Evolutionary conservation across 305 asterid species (phyloP).

Genomic region (Solanum hybrid): DNA sequence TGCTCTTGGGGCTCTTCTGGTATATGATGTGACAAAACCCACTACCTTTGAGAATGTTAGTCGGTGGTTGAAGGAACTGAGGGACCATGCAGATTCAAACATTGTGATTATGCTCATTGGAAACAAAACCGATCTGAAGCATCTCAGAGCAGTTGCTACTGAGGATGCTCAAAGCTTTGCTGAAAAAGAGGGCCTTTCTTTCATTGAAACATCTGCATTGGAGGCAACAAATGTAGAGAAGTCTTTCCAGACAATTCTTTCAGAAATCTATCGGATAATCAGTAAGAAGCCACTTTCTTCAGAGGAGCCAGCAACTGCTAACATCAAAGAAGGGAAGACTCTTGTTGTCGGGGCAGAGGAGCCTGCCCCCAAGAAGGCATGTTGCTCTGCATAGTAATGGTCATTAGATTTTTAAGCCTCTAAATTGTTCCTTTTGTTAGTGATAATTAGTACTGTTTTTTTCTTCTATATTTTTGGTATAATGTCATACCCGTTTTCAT

Average conservation of each 20-base stretch:
- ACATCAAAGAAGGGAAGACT: constrained; percentile 39
- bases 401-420: neutral
- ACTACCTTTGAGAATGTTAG: constrained; percentile 57
- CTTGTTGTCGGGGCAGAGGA: constrained; percentile 34
- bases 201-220: constrained; percentile 64
- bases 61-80: constrained; percentile 72
- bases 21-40: constrained; percentile 65
- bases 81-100: constrained; percentile 69
- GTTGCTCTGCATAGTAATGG: constrained; percentile 32
- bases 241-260: constrained; percentile 53
- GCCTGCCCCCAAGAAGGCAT: constrained; percentile 22
- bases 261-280: constrained; percentile 51
- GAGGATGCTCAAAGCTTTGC: constrained; percentile 71
- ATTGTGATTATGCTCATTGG: constrained; percentile 69
- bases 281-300: constrained; percentile 55
- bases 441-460: neutral
- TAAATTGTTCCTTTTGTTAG: neutral
- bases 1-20: constrained; percentile 73
- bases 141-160: constrained; percentile 60
- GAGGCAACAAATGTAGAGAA: constrained; percentile 67
- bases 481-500: neutral
- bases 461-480: neutral
- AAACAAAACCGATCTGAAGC: constrained; percentile 59
- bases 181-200: constrained; percentile 61
- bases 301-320: constrained; percentile 27